Conservation (phyloP, 139 green algal genomes). For the Chlorella sp. region DNA sequence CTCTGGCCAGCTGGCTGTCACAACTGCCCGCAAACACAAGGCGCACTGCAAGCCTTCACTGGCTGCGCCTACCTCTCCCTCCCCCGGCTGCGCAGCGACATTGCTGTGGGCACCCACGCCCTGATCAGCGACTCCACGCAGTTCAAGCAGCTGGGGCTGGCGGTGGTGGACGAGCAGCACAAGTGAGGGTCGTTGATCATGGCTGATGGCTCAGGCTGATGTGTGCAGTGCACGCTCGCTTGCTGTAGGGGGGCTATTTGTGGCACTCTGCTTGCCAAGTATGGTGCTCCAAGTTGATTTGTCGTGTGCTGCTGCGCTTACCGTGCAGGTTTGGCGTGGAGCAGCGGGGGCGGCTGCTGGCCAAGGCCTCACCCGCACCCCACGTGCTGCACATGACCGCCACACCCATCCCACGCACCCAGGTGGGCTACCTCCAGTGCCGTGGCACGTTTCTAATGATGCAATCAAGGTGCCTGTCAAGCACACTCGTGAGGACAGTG, state of each 20-base stretch:
- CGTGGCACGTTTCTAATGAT: too few relatives aligned
- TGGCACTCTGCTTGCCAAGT: too few relatives aligned
- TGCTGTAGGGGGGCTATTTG: too few relatives aligned
- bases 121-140: conserved; percentile 67
- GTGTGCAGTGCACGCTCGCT: too few relatives aligned
- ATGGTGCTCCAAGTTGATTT: too few relatives aligned
- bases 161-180: conserved; percentile 97
- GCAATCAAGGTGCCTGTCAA: too few relatives aligned
- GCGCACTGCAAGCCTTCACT: too few relatives aligned
- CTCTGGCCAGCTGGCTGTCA: too few relatives aligned
- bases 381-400: conserved; percentile 96
- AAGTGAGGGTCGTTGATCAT: conserved; percentile 54
- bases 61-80: too few relatives aligned
- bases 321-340: conserved; percentile 85
- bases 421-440: too few relatives aligned
- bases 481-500: too few relatives aligned
- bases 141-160: conserved; percentile 86
- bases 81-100: conserved; percentile 7
- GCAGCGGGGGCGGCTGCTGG: conserved; percentile 77
- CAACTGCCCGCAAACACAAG: too few relatives aligned
- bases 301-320: not conserved
- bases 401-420: conserved; percentile 95
- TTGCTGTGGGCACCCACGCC: conserved; percentile 91
- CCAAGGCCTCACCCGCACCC: conserved; percentile 63
- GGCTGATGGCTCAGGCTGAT: not conserved